Evolutionary conservation across 2,329 filamentous ascomycete species (phyloP).

Genomic region (Cordyceps tenuipes): DNA sequence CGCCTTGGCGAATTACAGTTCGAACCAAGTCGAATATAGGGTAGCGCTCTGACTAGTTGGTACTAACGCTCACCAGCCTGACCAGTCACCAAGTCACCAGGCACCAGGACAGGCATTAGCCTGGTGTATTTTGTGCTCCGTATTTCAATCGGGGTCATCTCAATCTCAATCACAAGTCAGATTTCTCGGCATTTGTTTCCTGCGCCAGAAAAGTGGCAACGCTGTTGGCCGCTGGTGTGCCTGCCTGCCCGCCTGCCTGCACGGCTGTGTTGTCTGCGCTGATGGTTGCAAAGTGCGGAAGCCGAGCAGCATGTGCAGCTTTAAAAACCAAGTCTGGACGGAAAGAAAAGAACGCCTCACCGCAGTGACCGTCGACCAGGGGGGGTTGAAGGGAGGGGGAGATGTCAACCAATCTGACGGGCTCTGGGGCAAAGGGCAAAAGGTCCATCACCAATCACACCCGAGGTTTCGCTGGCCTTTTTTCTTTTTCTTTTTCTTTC

Average conservation of each 20-base stretch:
- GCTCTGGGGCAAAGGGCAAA: constrained; percentile 2
- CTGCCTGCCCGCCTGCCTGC: too few species aligned
- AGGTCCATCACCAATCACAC: constrained; percentile 6
- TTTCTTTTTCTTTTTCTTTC: too few species aligned
- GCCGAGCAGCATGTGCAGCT: background rate
- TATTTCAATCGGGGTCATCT: too few species aligned
- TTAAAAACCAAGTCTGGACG: background rate
- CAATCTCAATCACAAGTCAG: background rate
- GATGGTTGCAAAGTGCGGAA: too few species aligned
- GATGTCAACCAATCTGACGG: constrained; percentile 6
- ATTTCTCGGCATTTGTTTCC: background rate
- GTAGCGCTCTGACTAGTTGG: background rate
- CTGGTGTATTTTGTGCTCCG: too few species aligned
- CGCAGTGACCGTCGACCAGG: constrained; percentile 1
- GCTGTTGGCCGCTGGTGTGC: background rate
- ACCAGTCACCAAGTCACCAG: too few species aligned
- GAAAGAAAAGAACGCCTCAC: constrained; percentile 11
- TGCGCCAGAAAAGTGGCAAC: background rate
- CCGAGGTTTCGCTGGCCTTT: background rate
- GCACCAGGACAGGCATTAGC: background rate
- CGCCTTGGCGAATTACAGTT: background rate
- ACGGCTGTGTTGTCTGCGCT: background rate
- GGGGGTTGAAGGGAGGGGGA: background rate
- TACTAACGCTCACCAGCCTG: too few species aligned
- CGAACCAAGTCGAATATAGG: background rate